Evolutionary conservation across 441 rosid genomes (phyloP).

Genomic region (Populus hybrid): DNA sequence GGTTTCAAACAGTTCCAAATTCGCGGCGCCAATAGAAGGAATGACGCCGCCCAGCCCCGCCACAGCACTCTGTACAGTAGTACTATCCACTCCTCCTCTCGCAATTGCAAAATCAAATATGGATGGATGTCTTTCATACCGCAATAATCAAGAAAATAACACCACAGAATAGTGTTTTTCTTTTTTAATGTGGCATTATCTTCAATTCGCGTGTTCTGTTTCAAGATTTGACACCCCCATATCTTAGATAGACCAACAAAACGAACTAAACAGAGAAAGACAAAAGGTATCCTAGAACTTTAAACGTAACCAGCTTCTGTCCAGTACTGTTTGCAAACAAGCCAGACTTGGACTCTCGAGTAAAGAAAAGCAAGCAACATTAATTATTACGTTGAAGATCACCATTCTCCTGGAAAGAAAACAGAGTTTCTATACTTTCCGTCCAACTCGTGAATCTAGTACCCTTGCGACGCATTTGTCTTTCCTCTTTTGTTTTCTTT

Average conservation of each 20-base stretch:
- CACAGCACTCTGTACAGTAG: neutral
- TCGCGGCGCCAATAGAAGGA: conserved; percentile 21
- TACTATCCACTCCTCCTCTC: neutral
- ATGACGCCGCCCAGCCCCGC: neutral
- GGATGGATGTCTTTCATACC: neutral
- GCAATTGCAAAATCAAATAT: neutral
- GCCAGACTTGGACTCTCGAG: neutral
- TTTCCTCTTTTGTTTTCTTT: no score
- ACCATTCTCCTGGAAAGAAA: no score
- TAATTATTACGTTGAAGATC: neutral
- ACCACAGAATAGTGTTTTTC: neutral
- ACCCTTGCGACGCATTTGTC: no score
- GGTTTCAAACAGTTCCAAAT: neutral
- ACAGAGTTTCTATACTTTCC: no score
- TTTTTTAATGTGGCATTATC: neutral
- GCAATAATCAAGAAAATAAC: neutral
- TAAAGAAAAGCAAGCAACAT: neutral
- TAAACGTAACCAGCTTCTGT: neutral
- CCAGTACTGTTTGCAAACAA: neutral
- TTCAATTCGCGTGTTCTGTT: neutral
- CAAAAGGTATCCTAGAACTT: neutral
- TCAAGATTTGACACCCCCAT: neutral
- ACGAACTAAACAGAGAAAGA: neutral
- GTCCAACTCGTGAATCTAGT: no score
- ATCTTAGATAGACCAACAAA: neutral